Evolutionary conservation across 129 eudicot species (phyloP), one percentile per base, ranked within the genome.

Genomic region (Tagetes patula): DNA sequence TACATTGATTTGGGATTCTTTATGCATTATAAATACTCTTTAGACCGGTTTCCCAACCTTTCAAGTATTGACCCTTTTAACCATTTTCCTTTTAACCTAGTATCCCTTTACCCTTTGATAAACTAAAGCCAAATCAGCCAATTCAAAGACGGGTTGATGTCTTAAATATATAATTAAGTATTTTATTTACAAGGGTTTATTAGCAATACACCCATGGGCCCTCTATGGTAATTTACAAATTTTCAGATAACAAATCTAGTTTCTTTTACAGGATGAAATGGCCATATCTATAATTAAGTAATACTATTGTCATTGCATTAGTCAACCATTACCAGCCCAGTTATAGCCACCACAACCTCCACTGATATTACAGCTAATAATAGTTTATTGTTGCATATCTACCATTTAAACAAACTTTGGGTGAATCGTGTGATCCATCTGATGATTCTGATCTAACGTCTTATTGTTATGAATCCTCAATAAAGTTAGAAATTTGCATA

Each of bases 401-500:
- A 52, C 64, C 63, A 10, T 20, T 49, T 54, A 53, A 37, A 70
- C 27, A 30, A 52, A 71, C 53, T 54, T 71, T 71, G 76, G 47
- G 54, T 56, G 55, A 71, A 55, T 27, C 55, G 32, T 27, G 42
- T 49, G 65, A 48, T 30, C 42, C 71, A 46, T 61, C 27, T 20
- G 27, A 20, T 20, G 27, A 20, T 20, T 20, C 27, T 20, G 27
- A 20, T 20, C 40, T 64, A 78, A 42, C 10, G 30, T 27, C 33
- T 73, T 56, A 66, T 65, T 49, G 73, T 43, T 79, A 34, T 38
- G 71, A 47, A 37, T 65, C 32, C 32, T 7, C 48, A 10, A 13
- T n/a, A 10, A 75, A 66, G 32, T 61, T 47, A 67, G n/a, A 67
- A 69, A 2, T 47, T 69, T 77, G 36, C 52, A 77, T 77, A 59